Evolutionary conservation across 768 basidiomycete species (phyloP), one percentile per base, ranked within the genome.

Genomic region (Termitomyces sp.): DNA sequence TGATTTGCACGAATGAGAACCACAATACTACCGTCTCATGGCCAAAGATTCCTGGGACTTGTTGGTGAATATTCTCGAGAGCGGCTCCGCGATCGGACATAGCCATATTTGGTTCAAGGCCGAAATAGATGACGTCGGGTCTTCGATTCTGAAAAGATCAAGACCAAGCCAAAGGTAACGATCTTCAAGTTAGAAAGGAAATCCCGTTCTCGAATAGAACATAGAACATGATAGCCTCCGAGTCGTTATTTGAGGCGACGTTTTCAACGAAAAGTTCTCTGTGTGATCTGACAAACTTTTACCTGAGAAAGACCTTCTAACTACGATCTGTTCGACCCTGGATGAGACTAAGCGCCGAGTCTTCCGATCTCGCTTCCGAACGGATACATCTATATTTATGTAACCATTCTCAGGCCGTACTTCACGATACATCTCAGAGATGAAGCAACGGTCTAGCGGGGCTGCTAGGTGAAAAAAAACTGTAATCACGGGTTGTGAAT

Each of bases 301-400:
- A 14, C 31, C 25, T 17, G 49, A 51, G 4, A 34, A 34, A 51
- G 12, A 32, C 17, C 31, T 55, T 49, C 15, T 8, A 7, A 25
- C 47, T 29, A 47, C 11, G 43, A 3, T n/a, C 45, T 10, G 4
- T 12, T 9, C 7, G 38, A 37, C n/a, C 11, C 15, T 40, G 36
- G 17, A 29, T 11, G 17, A 29, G 17, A 34, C 6, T 6, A n/a
- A 42, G 15, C 25, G 52, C 20, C 52, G 40, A 20, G 31, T 43
- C 55, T 56, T 55, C 55, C 54, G 34, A 32, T 17, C 42, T 56
- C 55, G 55, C 55, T 45, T 34, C 55, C 55, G 55, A 55, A 43
- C 31, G 55, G 55, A 56, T 32, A 29, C 17, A 34, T 32, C 31
- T 43, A 42, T 20, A 40, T 1, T n/a, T n/a, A 51, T 37, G 14